Percentiles rank a stretch among this genome's conserved stretches.
Evolutionary conservation across 2,329 filamentous ascomycete genomes (phyloP).

Genomic region (Fusarium redolens): DNA sequence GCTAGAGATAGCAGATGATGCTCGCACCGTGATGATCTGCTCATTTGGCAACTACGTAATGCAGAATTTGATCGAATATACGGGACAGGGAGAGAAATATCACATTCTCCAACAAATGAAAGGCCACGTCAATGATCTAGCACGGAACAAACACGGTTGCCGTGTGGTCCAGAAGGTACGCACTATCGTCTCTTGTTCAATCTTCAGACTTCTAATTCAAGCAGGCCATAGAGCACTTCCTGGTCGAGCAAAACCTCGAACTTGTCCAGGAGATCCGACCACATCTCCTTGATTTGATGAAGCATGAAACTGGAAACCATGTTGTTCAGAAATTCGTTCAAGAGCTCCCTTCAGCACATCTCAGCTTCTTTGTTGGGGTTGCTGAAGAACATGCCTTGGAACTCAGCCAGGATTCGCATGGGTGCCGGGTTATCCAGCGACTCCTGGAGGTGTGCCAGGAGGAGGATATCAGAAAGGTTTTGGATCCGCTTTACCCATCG

Average conservation of each 20-base stretch:
- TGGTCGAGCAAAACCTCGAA: slow-evolving; percentile 89
- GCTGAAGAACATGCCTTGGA: slow-evolving; percentile 80
- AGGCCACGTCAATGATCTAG: slow-evolving; percentile 82
- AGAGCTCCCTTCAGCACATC: slow-evolving; percentile 81
- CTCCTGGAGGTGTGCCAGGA: slow-evolving; percentile 86
- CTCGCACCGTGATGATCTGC: slow-evolving; percentile 91
- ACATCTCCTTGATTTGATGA: slow-evolving; percentile 80
- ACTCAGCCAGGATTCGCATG: slow-evolving; percentile 84
- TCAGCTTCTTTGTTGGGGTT: slow-evolving; percentile 86
- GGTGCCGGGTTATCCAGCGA: slow-evolving; percentile 92
- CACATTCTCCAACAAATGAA: slow-evolving; percentile 88
- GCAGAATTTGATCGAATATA: slow-evolving; percentile 97
- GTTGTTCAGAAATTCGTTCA: slow-evolving; percentile 93
- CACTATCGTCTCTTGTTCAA: not conserved
- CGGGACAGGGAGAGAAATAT: slow-evolving; percentile 93
- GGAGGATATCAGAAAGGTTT: slow-evolving; percentile 75
- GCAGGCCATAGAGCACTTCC: slow-evolving; percentile 88
- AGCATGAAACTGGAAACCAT: slow-evolving; percentile 93
- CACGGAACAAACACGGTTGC: slow-evolving; percentile 91
- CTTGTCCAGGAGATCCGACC: slow-evolving; percentile 85
- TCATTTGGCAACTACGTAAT: slow-evolving; percentile 99
- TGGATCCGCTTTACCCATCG: slow-evolving; percentile 81
- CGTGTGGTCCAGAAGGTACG: slow-evolving; percentile 92
- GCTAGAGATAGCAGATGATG: slow-evolving; percentile 85
- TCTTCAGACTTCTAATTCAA: slow-evolving; percentile 39